phyloP scores from a whole-genome alignment of 352 stramenopile genomes.

The Halophytophthora batemanensis region DNA sequence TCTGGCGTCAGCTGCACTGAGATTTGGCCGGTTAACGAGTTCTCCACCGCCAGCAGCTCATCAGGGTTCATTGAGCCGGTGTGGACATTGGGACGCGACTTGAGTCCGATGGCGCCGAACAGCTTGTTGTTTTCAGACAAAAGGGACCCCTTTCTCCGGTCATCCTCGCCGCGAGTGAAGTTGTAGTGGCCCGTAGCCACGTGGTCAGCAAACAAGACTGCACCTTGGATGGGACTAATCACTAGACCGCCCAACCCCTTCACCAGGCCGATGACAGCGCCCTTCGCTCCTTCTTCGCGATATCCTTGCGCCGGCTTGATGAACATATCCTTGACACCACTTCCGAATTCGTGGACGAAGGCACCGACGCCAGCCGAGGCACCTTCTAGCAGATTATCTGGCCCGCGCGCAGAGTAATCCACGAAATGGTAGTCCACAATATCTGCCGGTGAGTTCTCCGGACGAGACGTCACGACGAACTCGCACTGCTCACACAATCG shows the following conservation, averaged over 20 bases:
- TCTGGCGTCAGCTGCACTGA: constrained; percentile 37
- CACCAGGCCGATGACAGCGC: constrained; percentile 53
- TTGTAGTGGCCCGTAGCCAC: constrained; percentile 68
- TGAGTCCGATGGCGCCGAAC: constrained; percentile 34
- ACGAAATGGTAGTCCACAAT: constrained; percentile 64
- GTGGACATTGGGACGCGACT: constrained; percentile 39
- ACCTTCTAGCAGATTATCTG: constrained; percentile 48
- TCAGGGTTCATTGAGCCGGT: constrained; percentile 49
- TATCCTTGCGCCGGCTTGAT: constrained; percentile 57
- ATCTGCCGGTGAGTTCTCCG: constrained; percentile 41
- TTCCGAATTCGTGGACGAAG: constrained; percentile 63
- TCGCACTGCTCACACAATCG: constrained; percentile 54
- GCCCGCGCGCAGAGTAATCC: constrained; percentile 58
- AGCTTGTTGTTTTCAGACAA: constrained; percentile 47
- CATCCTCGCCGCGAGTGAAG: constrained; percentile 31
- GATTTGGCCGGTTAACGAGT: constrained; percentile 29
- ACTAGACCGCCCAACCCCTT: constrained; percentile 56
- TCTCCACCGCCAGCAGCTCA: constrained; percentile 32
- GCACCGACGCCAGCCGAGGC: constrained; percentile 49
- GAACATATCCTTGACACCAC: constrained; percentile 61
- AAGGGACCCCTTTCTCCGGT: constrained; percentile 45
- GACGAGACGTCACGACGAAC: constrained; percentile 41
- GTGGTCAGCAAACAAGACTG: constrained; percentile 60
- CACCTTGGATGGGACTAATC: constrained; percentile 52
- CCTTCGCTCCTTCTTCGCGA: constrained; percentile 52